Conservation (phyloP, 2,329 filamentous ascomycete species). For the Cordyceps cateniannulata region DNA sequence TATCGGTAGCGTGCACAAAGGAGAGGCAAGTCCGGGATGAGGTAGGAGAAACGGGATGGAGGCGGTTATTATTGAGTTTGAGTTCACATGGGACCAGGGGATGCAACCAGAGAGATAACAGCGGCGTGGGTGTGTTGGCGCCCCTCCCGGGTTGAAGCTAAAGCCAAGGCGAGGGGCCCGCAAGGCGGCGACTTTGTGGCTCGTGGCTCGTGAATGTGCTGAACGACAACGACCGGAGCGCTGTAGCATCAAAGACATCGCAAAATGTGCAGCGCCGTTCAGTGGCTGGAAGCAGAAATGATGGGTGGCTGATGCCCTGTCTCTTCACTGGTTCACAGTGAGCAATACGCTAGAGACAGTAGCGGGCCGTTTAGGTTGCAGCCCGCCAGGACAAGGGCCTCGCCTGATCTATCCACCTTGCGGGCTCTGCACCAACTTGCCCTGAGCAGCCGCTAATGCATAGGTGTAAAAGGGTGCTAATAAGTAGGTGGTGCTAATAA, state of each 20-base stretch:
- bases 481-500: too few species aligned
- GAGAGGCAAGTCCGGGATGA: not conserved
- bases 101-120: slow-evolving; percentile 3
- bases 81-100: slow-evolving; percentile 10
- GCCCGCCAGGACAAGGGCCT: not conserved
- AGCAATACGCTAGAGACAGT: not conserved
- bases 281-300: not conserved
- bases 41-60: not conserved
- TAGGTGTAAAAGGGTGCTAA: slow-evolving; percentile 2
- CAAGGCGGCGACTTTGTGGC: too few species aligned
- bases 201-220: not conserved
- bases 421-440: not conserved
- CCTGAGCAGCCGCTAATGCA: not conserved
- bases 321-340: not conserved
- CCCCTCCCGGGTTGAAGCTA: slow-evolving; percentile 4
- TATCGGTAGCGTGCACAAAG: not conserved
- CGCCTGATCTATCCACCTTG: slow-evolving; percentile 1
- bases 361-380: not conserved
- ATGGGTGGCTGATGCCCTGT: not conserved
- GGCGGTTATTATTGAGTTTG: not conserved
- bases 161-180: not conserved
- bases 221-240: not conserved
- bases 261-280: not conserved
- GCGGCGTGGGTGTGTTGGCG: slow-evolving; percentile 5
- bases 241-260: not conserved